Conservation (phyloP, 192 early-diverging fungal species). For the Coemansia sp. region DNA sequence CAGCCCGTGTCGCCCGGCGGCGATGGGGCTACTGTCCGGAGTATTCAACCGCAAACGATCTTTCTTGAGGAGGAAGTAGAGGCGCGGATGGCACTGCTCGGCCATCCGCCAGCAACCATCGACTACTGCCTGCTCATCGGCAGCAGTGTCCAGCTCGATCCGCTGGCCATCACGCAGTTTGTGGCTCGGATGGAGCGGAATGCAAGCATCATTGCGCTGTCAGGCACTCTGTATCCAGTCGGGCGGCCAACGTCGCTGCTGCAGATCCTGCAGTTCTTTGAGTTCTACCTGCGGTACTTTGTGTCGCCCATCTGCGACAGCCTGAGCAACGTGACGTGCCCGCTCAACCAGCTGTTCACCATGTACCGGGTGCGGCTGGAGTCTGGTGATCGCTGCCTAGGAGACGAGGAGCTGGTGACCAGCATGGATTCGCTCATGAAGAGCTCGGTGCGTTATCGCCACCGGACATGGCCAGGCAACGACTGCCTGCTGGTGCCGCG, state of each 20-base stretch:
- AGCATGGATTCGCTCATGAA: slow-evolving; percentile 41
- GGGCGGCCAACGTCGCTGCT: slow-evolving; percentile 32
- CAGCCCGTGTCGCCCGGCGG: neutral
- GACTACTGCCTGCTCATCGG: slow-evolving; percentile 33
- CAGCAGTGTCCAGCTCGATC: slow-evolving; percentile 35
- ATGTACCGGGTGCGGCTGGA: slow-evolving; percentile 41
- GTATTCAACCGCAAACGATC: slow-evolving; percentile 12
- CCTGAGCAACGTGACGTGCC: slow-evolving; percentile 25
- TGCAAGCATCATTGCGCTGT: slow-evolving; percentile 21
- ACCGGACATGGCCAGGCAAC: slow-evolving; percentile 44
- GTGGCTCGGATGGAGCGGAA: slow-evolving; percentile 38
- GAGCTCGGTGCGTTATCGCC: slow-evolving; percentile 29
- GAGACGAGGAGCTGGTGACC: slow-evolving; percentile 37
- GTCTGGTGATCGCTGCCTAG: slow-evolving; percentile 29
- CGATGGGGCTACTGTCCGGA: neutral
- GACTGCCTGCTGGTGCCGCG: slow-evolving; percentile 44
- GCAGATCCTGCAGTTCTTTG: slow-evolving; percentile 29
- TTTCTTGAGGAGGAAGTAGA: slow-evolving; percentile 48
- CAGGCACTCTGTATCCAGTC: slow-evolving; percentile 35
- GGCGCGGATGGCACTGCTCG: slow-evolving; percentile 25
- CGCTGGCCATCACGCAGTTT: slow-evolving; percentile 42
- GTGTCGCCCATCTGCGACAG: slow-evolving; percentile 44
- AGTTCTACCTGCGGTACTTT: slow-evolving; percentile 43
- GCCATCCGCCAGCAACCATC: slow-evolving; percentile 15
- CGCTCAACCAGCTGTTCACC: slow-evolving; percentile 42